Base-by-base conservation (phyloP, 2,329 filamentous ascomycete genomes). In the Fusarium kyushuense region DNA sequence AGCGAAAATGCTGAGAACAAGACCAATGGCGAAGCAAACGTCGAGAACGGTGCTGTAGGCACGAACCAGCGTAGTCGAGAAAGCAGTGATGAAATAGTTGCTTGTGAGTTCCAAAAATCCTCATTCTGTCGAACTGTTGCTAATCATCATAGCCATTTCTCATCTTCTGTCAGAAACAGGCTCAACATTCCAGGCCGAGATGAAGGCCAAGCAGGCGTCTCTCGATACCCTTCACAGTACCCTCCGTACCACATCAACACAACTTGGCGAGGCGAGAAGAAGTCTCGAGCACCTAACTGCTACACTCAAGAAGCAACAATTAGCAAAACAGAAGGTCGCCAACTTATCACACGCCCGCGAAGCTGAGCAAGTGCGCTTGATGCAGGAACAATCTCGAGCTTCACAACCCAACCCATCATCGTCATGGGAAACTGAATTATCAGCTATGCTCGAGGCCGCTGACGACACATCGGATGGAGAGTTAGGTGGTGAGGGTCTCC, bases 171-270 rank as follows among this genome's bases (percentile, higher is more conserved):
- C 88, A 42, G 90, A 94, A 71, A 92, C 94, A 7, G 89, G 94
- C 49, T 86, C 89, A 42, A 89, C 93, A 43, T 95, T 97, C 76
- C 90, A 92, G 57, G 84, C 89, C 48, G 92, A 95, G 77, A 88
- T 97, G 67, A 91, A 90, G 72, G 85, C 90, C 43, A 97, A 97
- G 76, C 94, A 97, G 80, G 86, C 90, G 49, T 87, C 90, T 30
- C 90, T 98, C 54, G 94, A 97, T 75, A 85, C 89, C 17, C 89
- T 96, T 35, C 95, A 97, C 78, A 84, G 87, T 41, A 90, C 91
- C 27, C 90, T 99, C 52, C 91, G 93, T 48, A 90, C 92, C 58
- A 90, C 93, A 3, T 96, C 94, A 2, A 86, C 90, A 21, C 88
- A 92, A 64, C 87, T 97, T 32, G 90, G 91, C 69, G 91, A 94